phyloP scores from a whole-genome alignment of 257 asterid genomes.

The Solanum lycopersicoides region DNA sequence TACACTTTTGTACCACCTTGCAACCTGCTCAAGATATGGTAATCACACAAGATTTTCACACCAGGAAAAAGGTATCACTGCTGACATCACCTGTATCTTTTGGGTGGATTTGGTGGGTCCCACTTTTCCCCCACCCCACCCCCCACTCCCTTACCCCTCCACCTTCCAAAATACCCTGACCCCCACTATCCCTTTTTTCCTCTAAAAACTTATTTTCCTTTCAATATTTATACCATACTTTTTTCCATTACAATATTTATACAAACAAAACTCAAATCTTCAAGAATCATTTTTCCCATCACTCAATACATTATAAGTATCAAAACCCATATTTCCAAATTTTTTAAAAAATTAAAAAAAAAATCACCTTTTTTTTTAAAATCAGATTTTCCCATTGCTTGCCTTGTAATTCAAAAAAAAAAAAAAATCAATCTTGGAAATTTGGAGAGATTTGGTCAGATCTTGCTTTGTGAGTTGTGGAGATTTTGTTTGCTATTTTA shows the following conservation, averaged over 20 bases:
- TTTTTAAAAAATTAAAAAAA: no score
- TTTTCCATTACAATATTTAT: neutral
- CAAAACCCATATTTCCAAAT: neutral
- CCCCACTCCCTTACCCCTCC: neutral
- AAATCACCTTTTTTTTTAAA: neutral
- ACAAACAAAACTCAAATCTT: neutral
- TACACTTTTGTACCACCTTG: conserved; percentile 44
- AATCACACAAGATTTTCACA: conserved; percentile 69
- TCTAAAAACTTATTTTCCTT: neutral
- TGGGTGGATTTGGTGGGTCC: conserved; percentile 48
- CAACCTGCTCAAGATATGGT: conserved; percentile 71
- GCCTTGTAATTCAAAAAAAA: conserved; percentile 45
- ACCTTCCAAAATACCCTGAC: neutral
- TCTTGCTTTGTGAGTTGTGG: conserved; percentile 73
- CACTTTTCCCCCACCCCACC: neutral
- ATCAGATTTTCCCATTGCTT: conserved; percentile 26
- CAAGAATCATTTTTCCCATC: neutral
- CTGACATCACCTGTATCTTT: conserved; percentile 83
- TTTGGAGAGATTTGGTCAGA: conserved; percentile 58
- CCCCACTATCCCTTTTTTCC: neutral
- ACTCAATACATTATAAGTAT: neutral
- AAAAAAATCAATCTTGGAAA: conserved; percentile 26
- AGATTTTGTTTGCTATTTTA: conserved; percentile 27
- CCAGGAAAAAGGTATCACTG: conserved; percentile 28
- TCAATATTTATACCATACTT: neutral